Conservation (phyloP, 768 basidiomycete species). For the Termitomyces sp. region DNA sequence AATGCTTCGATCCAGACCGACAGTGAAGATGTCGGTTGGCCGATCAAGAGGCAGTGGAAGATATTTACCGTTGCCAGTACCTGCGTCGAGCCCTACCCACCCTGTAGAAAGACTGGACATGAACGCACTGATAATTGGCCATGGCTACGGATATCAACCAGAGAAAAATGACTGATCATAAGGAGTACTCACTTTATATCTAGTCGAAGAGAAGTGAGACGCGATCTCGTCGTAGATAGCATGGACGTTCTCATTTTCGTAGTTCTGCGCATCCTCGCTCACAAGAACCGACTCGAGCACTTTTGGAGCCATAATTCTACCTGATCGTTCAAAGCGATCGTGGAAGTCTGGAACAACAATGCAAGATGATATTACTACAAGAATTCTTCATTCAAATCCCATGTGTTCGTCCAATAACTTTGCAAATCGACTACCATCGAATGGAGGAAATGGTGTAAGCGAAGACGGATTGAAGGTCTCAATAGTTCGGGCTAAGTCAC, state of each 20-base stretch:
- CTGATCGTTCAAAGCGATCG: constrained; percentile 2
- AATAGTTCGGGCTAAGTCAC: constrained; percentile 53
- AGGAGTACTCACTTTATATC: constrained; percentile 64
- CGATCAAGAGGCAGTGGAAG: constrained; percentile 67
- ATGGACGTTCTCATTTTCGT: constrained; percentile 78
- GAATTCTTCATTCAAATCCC: constrained; percentile 45
- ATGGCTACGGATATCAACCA: constrained; percentile 65
- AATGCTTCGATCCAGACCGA: constrained; percentile 80
- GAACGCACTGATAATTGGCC: constrained; percentile 82
- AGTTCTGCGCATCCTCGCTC: constrained; percentile 45
- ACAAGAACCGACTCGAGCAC: constrained; percentile 36
- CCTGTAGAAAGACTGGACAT: constrained; percentile 66
- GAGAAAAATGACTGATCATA: not conserved
- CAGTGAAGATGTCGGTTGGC: constrained; percentile 57
- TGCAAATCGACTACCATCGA: constrained; percentile 64
- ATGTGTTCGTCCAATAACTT: constrained; percentile 71
- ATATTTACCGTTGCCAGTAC: constrained; percentile 98
- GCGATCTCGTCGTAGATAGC: constrained; percentile 83
- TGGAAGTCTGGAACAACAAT: constrained; percentile 8
- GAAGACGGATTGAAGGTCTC: constrained; percentile 36
- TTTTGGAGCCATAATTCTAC: constrained; percentile 12
- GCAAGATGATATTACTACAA: not conserved
- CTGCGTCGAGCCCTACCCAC: constrained; percentile 88
- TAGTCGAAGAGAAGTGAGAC: constrained; percentile 79
- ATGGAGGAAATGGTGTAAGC: constrained; percentile 58